A percentile compares a stretch with the other conserved stretches of the same genome.
Evolutionary conservation across 2,329 filamentous ascomycete genomes (phyloP).

Genomic region (Colletotrichum paranaense): DNA sequence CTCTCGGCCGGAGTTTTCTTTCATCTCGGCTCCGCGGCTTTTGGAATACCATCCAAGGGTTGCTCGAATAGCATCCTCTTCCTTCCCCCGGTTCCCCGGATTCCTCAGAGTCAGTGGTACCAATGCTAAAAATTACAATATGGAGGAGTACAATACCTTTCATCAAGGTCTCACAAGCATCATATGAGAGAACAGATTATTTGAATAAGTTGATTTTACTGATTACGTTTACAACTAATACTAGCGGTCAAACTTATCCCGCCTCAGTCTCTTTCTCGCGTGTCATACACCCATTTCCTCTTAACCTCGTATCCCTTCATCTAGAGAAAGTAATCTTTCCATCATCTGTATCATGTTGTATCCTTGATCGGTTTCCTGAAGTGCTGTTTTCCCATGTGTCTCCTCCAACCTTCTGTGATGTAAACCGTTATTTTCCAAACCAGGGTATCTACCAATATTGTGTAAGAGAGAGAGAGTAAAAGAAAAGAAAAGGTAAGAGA

Average conservation of each 20-base stretch:
- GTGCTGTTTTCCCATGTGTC: slow-evolving; percentile 13
- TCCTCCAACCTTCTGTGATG: background rate
- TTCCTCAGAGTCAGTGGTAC: background rate
- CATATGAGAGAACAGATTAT: background rate
- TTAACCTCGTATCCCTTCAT: background rate
- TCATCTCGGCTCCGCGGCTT: background rate
- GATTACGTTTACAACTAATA: slow-evolving; percentile 24
- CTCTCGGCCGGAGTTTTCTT: background rate
- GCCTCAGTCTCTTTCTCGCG: background rate
- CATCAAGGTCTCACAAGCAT: no score
- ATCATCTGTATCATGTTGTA: background rate
- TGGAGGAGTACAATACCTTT: no score
- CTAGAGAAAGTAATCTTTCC: background rate
- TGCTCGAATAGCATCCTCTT: background rate
- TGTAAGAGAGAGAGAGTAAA: background rate
- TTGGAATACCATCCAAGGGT: background rate
- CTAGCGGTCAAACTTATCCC: background rate
- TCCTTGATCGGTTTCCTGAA: slow-evolving; percentile 3
- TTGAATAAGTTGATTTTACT: background rate
- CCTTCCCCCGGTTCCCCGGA: background rate
- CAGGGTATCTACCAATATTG: slow-evolving; percentile 32
- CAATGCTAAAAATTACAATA: no score
- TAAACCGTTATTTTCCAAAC: slow-evolving; percentile 5
- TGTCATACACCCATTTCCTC: background rate
- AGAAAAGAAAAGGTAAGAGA: background rate